These are phyloP conservation scores for Solanum medicagineum DNA, from an alignment of 257 asterid genomes.

Conservation along the genomic window DNA sequence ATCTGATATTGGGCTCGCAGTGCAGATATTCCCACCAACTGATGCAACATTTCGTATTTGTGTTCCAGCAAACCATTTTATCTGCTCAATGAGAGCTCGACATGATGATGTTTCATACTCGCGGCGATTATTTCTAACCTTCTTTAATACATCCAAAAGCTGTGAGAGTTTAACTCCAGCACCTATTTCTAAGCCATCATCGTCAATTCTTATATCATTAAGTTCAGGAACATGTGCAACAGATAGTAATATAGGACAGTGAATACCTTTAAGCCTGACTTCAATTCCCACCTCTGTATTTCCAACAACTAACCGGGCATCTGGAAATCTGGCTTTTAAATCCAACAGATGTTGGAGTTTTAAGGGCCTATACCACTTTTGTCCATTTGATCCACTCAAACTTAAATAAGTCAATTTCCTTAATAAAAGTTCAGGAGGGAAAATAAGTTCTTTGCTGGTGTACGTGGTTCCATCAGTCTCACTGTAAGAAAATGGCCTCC, in stretches of 20 bases:
- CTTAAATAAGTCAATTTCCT: slow-evolving; percentile 42
- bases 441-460: slow-evolving; percentile 74
- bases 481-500: slow-evolving; percentile 49
- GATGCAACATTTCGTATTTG: slow-evolving; percentile 85
- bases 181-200: slow-evolving; percentile 84
- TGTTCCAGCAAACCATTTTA: slow-evolving; percentile 94
- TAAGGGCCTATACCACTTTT: slow-evolving; percentile 76
- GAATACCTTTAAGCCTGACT: slow-evolving; percentile 63
- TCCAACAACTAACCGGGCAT: slow-evolving; percentile 73
- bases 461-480: slow-evolving; percentile 62
- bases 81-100: slow-evolving; percentile 59
- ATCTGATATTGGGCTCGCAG: slow-evolving; percentile 98
- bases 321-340: slow-evolving; percentile 47
- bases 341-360: slow-evolving; percentile 58
- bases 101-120: slow-evolving; percentile 67
- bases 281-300: slow-evolving; percentile 91
- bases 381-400: slow-evolving; percentile 59
- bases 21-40: slow-evolving; percentile 92
- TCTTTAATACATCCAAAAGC: slow-evolving; percentile 40
- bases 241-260: slow-evolving; percentile 65
- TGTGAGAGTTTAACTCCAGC: slow-evolving; percentile 82
- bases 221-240: slow-evolving; percentile 67
- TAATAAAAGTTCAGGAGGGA: slow-evolving; percentile 75
- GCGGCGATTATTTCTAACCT: slow-evolving; percentile 28
- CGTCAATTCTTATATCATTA: slow-evolving; percentile 37